Conservation (phyloP, 2,329 filamentous ascomycete genomes). For the Diaporthe helianthi region DNA sequence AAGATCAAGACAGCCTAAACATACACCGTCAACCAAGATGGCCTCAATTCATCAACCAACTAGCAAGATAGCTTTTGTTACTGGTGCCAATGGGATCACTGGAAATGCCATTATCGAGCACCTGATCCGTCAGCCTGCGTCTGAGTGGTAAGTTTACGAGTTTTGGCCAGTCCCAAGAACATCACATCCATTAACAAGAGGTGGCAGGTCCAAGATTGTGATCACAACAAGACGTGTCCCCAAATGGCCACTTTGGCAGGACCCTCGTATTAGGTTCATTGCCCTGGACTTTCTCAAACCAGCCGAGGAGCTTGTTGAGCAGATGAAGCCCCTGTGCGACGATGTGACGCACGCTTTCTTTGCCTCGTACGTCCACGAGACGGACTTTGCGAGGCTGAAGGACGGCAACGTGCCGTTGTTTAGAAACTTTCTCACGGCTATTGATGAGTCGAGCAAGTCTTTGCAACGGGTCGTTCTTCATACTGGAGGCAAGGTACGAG, state of each 20-base stretch:
- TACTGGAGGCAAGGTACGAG: slow-evolving; percentile 33
- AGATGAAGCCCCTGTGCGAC: slow-evolving; percentile 21
- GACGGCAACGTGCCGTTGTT: slow-evolving; percentile 33
- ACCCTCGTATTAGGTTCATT: slow-evolving; percentile 32
- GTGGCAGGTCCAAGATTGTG: slow-evolving; percentile 30
- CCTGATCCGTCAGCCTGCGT: slow-evolving; percentile 36
- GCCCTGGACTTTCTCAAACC: slow-evolving; percentile 34
- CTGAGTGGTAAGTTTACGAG: slow-evolving; percentile 24
- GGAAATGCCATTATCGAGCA: slow-evolving; percentile 45
- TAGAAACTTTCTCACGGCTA: slow-evolving; percentile 30
- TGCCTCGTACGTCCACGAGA: slow-evolving; percentile 32
- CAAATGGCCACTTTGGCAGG: slow-evolving; percentile 30
- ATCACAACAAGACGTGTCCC: slow-evolving; percentile 32
- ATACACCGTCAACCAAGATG: background rate
- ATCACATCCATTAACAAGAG: background rate
- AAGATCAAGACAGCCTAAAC: background rate
- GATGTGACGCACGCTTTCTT: slow-evolving; percentile 35
- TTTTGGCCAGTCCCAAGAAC: background rate
- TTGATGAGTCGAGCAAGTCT: slow-evolving; percentile 22
- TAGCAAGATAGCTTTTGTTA: slow-evolving; percentile 22
- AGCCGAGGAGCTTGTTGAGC: slow-evolving; percentile 30
- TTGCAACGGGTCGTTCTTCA: slow-evolving; percentile 31
- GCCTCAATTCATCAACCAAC: background rate
- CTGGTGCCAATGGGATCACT: slow-evolving; percentile 45
- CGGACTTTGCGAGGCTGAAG: slow-evolving; percentile 31